Evolutionary conservation across 2,329 filamentous ascomycete genomes (phyloP).

Genomic region (Penicillium concentricum): DNA sequence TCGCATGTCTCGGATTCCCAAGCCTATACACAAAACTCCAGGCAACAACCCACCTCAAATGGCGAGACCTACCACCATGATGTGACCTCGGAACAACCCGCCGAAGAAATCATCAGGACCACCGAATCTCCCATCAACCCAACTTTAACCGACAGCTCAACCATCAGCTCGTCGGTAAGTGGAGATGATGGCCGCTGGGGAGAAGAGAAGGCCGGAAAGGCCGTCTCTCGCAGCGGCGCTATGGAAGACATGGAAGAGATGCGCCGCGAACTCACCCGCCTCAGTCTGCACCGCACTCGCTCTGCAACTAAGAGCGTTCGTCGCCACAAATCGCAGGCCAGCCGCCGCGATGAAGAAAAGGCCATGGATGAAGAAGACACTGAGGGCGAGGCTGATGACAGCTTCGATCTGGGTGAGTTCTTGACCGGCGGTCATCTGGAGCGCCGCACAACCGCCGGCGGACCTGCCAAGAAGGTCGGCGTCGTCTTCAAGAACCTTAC

Average conservation of each 20-base stretch:
- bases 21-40: background rate
- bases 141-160: constrained; percentile 15
- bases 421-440: constrained; percentile 74
- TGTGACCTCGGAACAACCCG: background rate
- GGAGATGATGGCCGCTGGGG: constrained; percentile 59
- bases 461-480: constrained; percentile 72
- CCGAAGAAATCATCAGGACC: constrained; percentile 2
- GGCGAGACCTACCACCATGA: background rate
- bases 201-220: constrained; percentile 57
- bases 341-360: constrained; percentile 45
- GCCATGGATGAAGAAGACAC: constrained; percentile 37
- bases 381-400: constrained; percentile 32
- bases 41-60: background rate
- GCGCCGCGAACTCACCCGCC: constrained; percentile 53
- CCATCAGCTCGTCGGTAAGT: constrained; percentile 15
- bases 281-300: constrained; percentile 47
- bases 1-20: constrained; percentile 15
- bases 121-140: constrained; percentile 7
- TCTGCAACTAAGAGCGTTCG: constrained; percentile 29
- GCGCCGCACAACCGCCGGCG: constrained; percentile 62
- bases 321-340: constrained; percentile 28
- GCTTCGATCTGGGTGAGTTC: constrained; percentile 69
- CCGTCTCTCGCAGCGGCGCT: constrained; percentile 53
- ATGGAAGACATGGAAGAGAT: constrained; percentile 62
- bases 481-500: constrained; percentile 75